Percentiles rank a stretch among this genome's conserved stretches.
Evolutionary conservation across 1,284 basidiomycete species (phyloP).

Genomic region (Malassezia brasiliensis): DNA sequence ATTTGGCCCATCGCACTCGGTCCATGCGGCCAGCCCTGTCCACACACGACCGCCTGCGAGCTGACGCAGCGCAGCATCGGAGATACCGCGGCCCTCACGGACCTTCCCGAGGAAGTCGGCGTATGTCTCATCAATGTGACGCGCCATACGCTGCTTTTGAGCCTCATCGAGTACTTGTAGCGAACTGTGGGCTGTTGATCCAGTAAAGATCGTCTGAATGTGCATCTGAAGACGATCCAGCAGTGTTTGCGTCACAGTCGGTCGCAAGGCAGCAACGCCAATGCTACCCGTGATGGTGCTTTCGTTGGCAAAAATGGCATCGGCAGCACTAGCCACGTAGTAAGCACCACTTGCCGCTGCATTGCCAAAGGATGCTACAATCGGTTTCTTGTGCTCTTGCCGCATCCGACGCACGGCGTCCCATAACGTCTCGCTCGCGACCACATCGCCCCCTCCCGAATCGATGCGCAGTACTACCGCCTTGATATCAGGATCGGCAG

Average conservation of each 20-base stretch:
- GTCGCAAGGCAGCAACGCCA: constrained; percentile 49
- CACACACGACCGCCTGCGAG: constrained; percentile 51
- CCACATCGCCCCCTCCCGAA: constrained; percentile 50
- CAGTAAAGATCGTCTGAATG: constrained; percentile 49
- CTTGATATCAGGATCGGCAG: constrained; percentile 47
- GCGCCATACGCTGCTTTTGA: constrained; percentile 39
- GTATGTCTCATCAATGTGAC: constrained; percentile 50
- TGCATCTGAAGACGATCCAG: constrained; percentile 49
- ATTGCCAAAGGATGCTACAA: constrained; percentile 51
- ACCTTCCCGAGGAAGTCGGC: constrained; percentile 44
- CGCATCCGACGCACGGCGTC: constrained; percentile 48
- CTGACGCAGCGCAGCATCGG: constrained; percentile 44
- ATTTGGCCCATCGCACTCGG: constrained; percentile 25
- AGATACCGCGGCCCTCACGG: constrained; percentile 47
- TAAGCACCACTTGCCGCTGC: constrained; percentile 50
- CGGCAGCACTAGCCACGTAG: constrained; percentile 40
- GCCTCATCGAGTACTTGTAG: constrained; percentile 43
- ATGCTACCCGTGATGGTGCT: constrained; percentile 50
- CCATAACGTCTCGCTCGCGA: constrained; percentile 50
- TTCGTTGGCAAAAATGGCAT: constrained; percentile 47
- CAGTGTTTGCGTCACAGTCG: constrained; percentile 49
- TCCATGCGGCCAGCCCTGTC: constrained; percentile 49
- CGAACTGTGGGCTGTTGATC: constrained; percentile 43
- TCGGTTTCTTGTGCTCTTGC: constrained; percentile 46
- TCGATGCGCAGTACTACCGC: constrained; percentile 50